Conservation (phyloP, 495 filamentous ascomycete species). For the Choiromyces venosus region DNA sequence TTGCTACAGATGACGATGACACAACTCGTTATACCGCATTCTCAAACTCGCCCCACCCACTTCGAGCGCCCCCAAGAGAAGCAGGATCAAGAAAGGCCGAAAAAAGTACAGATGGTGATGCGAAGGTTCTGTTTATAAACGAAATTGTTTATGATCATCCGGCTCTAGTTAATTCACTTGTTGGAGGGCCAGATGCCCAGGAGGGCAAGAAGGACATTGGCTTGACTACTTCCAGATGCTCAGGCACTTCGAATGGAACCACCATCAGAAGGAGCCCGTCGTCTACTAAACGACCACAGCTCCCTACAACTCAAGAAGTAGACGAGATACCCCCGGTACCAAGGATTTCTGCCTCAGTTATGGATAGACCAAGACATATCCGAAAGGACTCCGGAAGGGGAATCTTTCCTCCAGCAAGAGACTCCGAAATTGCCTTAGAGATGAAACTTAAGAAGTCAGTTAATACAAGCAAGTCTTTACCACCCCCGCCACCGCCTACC, state of each 20-base stretch:
- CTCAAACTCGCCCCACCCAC: constrained; percentile 25
- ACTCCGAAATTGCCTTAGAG: constrained; percentile 20
- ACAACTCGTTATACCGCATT: constrained; percentile 29
- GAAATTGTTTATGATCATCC: constrained; percentile 33
- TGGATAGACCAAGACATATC: constrained; percentile 25
- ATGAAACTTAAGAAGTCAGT: constrained; percentile 26
- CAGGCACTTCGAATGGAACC: constrained; percentile 6
- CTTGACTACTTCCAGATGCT: constrained; percentile 29
- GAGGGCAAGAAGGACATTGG: constrained; percentile 15
- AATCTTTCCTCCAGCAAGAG: constrained; percentile 31
- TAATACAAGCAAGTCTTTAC: constrained; percentile 4
- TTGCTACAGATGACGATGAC: constrained; percentile 32
- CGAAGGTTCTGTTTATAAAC: constrained; percentile 37
- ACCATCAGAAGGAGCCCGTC: constrained; percentile 26
- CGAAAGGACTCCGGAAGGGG: constrained; percentile 18
- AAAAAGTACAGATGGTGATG: constrained; percentile 8
- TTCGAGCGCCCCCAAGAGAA: constrained; percentile 26
- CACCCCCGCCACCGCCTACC: neutral
- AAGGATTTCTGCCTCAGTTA: constrained; percentile 7
- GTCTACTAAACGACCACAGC: constrained; percentile 14
- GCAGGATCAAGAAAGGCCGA: neutral
- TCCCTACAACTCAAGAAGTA: constrained; percentile 13
- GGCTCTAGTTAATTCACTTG: constrained; percentile 28
- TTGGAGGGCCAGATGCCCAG: constrained; percentile 2
- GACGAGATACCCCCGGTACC: constrained; percentile 1